phyloP scores from a whole-genome alignment of 768 basidiomycete species.

The Pulveroboletus sp. region DNA sequence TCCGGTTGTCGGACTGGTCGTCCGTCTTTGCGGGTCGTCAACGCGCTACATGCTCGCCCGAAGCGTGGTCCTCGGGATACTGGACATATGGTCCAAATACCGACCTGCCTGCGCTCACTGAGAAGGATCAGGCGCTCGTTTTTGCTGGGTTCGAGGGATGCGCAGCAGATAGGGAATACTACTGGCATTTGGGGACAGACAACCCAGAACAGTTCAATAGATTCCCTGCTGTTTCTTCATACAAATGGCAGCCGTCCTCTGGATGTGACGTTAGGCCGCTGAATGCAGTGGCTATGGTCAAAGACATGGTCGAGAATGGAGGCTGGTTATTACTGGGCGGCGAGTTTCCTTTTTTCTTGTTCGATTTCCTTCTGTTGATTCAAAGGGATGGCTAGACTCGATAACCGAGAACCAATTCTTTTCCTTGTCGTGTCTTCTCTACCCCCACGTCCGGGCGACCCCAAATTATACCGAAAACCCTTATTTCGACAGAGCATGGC shows the following conservation, averaged over 20 bases:
- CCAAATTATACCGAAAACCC: slow-evolving; percentile 54
- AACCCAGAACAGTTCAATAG: slow-evolving; percentile 43
- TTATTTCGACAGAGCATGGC: slow-evolving; percentile 60
- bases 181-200: slow-evolving; percentile 62
- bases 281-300: slow-evolving; percentile 42
- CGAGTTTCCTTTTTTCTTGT: slow-evolving; percentile 28
- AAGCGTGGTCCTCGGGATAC: slow-evolving; percentile 32
- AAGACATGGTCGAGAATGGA: slow-evolving; percentile 60
- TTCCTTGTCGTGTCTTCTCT: slow-evolving; percentile 61
- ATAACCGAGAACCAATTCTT: slow-evolving; percentile 74
- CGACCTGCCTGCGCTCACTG: slow-evolving; percentile 33
- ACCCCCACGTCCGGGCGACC: slow-evolving; percentile 63
- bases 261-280: slow-evolving; percentile 43
- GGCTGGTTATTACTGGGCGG: slow-evolving; percentile 69
- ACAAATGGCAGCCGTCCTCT: slow-evolving; percentile 49
- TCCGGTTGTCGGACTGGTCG: slow-evolving; percentile 18
- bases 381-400: slow-evolving; percentile 42
- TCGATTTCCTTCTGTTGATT: slow-evolving; percentile 1
- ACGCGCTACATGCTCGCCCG: slow-evolving; percentile 32
- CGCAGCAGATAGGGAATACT: slow-evolving; percentile 57
- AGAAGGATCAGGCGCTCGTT: slow-evolving; percentile 40
- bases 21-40: slow-evolving; percentile 26
- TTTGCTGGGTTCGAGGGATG: slow-evolving; percentile 61
- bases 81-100: slow-evolving; percentile 43
- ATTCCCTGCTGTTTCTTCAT: slow-evolving; percentile 51